Evolutionary conservation across 2,329 filamentous ascomycete genomes (phyloP), one percentile per base, ranked within the genome.

Genomic region (Colletotrichum gloeosporioides): DNA sequence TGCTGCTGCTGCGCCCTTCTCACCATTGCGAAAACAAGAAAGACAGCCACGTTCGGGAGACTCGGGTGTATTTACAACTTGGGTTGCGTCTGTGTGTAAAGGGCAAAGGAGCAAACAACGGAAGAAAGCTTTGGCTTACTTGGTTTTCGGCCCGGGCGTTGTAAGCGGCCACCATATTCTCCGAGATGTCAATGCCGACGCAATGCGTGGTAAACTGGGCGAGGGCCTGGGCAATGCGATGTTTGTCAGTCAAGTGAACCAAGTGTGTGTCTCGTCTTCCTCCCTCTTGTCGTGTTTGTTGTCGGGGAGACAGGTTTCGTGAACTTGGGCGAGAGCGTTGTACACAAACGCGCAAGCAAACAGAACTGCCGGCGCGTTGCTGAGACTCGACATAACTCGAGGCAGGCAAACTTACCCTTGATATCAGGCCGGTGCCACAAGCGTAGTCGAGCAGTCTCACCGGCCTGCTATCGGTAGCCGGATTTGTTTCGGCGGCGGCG

Each of bases 401-500:
- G 36, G 36, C 22, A 55, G 63, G 10, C 44, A 61, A 25, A 84
- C 88, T 79, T 81, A 94, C 93, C 82, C 90, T 88, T 15, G 93
- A 93, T 77, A 95, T 87, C 71, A 91, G 84, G 3, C 93, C 93
- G 8, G 93, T 93, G 10, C 94, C 94, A 81, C 94, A 96, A 18
- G 94, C 94, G 83, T 96, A 96, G 82, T 96, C 94, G 3, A 96
- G 86, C 25, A 95, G 84, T 62, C 89, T 89, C 57, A 92, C 86
- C 8, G 44, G 34, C 64, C 29, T 73, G 44, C 32, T 44, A 16
- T 39, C n/a, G 15, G 55, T n/a, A 29, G 32, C 69, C 64, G 44
- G 39, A 9, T n/a, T n/a, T 25, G 39, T 49, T 72, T 53, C 67
- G 55, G 57, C 32, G 72, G 79, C 81, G 80, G 79, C 85, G n/a